Conservation (phyloP, 2,329 filamentous ascomycete species). For the Neonectria hederae region DNA sequence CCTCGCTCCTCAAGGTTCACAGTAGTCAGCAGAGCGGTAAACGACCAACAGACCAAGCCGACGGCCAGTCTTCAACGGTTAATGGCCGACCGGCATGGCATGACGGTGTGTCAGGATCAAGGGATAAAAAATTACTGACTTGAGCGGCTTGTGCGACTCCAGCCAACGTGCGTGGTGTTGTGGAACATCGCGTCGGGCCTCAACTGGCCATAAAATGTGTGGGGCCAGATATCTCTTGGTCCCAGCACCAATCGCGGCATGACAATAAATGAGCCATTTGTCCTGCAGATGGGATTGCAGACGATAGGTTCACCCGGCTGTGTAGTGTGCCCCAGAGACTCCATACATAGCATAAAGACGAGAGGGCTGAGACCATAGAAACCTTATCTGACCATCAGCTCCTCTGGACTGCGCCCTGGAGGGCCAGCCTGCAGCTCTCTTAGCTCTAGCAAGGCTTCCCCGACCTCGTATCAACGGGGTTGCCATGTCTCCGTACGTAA, state of each 20-base stretch:
- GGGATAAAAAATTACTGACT: not conserved
- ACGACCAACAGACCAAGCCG: not conserved
- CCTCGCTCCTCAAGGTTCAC: not conserved
- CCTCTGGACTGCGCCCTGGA: not conserved
- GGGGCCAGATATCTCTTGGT: conserved; percentile 1
- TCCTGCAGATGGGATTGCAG: conserved; percentile 15
- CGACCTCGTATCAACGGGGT: conserved; percentile 11
- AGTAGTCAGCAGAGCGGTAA: conserved; percentile 10
- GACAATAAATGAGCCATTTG: conserved; percentile 14
- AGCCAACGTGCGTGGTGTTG: conserved; percentile 10
- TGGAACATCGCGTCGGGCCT: conserved; percentile 19
- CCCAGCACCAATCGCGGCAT: conserved; percentile 3
- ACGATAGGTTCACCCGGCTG: not conserved
- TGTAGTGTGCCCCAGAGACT: not conserved
- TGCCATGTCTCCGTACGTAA: not conserved
- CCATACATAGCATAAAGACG: not conserved
- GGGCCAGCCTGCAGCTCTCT: conserved; percentile 2
- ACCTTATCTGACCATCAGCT: conserved; percentile 21
- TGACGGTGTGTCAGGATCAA: conserved; percentile 1
- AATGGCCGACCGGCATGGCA: conserved; percentile 7
- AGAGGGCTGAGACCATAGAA: conserved; percentile 9
- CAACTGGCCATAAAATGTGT: conserved; percentile 14
- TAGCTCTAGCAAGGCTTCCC: not conserved
- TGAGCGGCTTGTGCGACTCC: not conserved
- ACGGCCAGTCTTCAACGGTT: not conserved